Evolutionary conservation across 495 filamentous ascomycete genomes (phyloP).

Genomic region (Aspergillus taichungensis): DNA sequence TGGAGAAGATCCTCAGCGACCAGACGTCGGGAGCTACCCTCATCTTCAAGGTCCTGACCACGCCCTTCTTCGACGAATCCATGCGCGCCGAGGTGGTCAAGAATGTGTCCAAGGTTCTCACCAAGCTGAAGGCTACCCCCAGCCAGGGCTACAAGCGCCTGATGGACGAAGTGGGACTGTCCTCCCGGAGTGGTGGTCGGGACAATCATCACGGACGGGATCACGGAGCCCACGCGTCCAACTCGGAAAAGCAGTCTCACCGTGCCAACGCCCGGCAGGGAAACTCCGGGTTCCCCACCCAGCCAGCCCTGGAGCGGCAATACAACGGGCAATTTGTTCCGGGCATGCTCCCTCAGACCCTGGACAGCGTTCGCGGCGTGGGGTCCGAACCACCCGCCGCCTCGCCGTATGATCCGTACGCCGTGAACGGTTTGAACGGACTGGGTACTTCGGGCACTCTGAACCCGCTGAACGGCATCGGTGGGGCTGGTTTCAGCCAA

Average conservation of each 20-base stretch:
- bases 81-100: slow-evolving; percentile 81
- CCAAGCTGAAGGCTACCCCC: slow-evolving; percentile 84
- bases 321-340: slow-evolving; percentile 37
- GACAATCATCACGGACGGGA: slow-evolving; percentile 39
- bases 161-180: slow-evolving; percentile 94
- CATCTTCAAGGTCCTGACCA: slow-evolving; percentile 97
- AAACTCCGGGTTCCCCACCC: slow-evolving; percentile 31
- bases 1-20: slow-evolving; percentile 87
- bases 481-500: slow-evolving; percentile 27
- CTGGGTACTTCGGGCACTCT: slow-evolving; percentile 1
- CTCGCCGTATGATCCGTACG: slow-evolving; percentile 35
- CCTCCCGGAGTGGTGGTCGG: slow-evolving; percentile 47
- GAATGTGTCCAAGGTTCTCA: slow-evolving; percentile 81
- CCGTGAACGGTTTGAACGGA: slow-evolving; percentile 26
- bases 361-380: slow-evolving; percentile 28
- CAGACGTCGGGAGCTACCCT: slow-evolving; percentile 88
- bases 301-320: slow-evolving; percentile 38
- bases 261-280: slow-evolving; percentile 42
- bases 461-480: slow-evolving; percentile 8
- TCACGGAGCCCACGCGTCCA: slow-evolving; percentile 23
- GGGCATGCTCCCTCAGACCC: slow-evolving; percentile 27
- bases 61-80: slow-evolving; percentile 92
- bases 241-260: slow-evolving; percentile 38
- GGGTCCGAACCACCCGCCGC: slow-evolving; percentile 28
- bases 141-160: slow-evolving; percentile 95